phyloP scores from a whole-genome alignment of 2,329 filamentous ascomycete genomes.

The Aspergillus costaricaensis region DNA sequence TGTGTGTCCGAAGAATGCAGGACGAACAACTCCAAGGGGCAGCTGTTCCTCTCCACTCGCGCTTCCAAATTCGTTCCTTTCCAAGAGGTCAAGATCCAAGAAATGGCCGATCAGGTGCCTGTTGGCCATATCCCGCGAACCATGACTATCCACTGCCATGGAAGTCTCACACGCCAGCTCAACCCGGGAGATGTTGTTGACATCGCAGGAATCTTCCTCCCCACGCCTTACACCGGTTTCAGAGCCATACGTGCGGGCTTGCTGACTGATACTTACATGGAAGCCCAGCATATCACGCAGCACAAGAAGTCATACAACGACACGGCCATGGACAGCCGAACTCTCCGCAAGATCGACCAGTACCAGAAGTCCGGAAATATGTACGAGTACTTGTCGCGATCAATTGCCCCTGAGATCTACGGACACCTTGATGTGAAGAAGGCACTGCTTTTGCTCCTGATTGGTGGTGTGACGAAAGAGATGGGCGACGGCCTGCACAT shows the following conservation, averaged over 20 bases:
- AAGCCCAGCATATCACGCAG: conserved; percentile 89
- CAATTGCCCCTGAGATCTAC: conserved; percentile 96
- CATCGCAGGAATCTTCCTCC: conserved; percentile 91
- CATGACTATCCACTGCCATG: conserved; percentile 85
- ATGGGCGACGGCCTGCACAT: conserved; percentile 99
- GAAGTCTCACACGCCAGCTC: conserved; percentile 79
- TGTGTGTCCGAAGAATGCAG: conserved; percentile 91
- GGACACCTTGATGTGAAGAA: conserved; percentile 98
- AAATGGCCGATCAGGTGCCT: conserved; percentile 98
- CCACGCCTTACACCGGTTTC: conserved; percentile 98
- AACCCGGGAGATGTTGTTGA: conserved; percentile 95
- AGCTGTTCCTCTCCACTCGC: conserved; percentile 90
- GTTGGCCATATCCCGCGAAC: conserved; percentile 96
- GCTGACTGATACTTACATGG: conserved; percentile 95
- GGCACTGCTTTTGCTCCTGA: conserved; percentile 88
- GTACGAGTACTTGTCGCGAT: conserved; percentile 93
- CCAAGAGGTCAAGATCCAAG: conserved; percentile 97
- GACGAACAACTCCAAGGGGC: conserved; percentile 86
- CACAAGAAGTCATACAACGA: conserved; percentile 99
- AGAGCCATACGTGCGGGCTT: conserved; percentile 93
- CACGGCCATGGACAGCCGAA: conserved; percentile 76
- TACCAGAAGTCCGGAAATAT: conserved; percentile 84
- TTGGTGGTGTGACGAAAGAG: conserved; percentile 93
- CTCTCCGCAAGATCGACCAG: conserved; percentile 81
- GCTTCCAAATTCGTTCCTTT: conserved; percentile 97